A percentile compares a stretch with the other conserved stretches of the same genome.
Conservation (phyloP, 2,329 filamentous ascomycete genomes). For the Fusarium nanum region DNA sequence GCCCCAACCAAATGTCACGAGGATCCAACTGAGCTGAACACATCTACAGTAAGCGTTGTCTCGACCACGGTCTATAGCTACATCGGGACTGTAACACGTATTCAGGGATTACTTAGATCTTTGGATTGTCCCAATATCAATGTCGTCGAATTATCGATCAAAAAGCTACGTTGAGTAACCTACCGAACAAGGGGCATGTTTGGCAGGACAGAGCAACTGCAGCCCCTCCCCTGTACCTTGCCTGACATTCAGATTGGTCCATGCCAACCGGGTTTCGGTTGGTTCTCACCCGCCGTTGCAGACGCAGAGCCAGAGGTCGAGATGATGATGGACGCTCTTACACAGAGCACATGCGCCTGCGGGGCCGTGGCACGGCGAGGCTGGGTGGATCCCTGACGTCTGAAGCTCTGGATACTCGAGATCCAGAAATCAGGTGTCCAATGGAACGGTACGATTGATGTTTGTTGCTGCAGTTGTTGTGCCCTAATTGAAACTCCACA, state of each 20-base stretch:
- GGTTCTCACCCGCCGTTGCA: slow-evolving; percentile 29
- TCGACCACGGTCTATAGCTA: not conserved
- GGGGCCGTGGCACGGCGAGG: slow-evolving; percentile 46
- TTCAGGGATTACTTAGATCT: slow-evolving; percentile 38
- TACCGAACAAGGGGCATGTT: slow-evolving; percentile 31
- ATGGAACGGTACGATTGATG: slow-evolving; percentile 43
- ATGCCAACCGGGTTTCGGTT: slow-evolving; percentile 28
- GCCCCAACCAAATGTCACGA: not conserved
- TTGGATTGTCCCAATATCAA: slow-evolving; percentile 17
- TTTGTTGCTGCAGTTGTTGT: slow-evolving; percentile 38
- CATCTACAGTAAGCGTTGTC: not conserved
- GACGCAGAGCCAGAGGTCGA: slow-evolving; percentile 28
- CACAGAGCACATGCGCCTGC: slow-evolving; percentile 41
- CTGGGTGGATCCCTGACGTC: slow-evolving; percentile 44
- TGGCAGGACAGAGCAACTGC: slow-evolving; percentile 23
- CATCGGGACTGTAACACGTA: slow-evolving; percentile 5
- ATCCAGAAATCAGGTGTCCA: slow-evolving; percentile 41
- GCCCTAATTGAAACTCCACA: slow-evolving; percentile 49
- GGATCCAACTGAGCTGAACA: not conserved
- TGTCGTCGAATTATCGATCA: slow-evolving; percentile 38
- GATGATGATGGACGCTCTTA: slow-evolving; percentile 41
- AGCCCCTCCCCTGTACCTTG: slow-evolving; percentile 11
- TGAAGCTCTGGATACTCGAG: slow-evolving; percentile 38
- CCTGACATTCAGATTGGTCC: slow-evolving; percentile 38
- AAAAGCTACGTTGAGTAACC: slow-evolving; percentile 36